Evolutionary conservation across 1,284 basidiomycete species (phyloP).

Genomic region (Rugosomyces carneus): DNA sequence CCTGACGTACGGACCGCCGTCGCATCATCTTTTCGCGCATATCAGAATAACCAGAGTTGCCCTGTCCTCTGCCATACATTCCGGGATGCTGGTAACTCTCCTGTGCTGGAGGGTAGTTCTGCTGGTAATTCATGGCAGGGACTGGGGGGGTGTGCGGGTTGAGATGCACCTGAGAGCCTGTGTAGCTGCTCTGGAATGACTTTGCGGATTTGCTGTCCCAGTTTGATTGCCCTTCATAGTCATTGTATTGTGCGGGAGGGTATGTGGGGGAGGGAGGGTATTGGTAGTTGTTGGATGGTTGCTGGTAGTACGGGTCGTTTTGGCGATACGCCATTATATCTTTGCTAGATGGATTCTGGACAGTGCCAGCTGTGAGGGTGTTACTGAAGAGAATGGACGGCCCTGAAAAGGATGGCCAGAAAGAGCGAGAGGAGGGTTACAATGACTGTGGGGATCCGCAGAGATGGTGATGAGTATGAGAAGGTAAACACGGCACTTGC

Average conservation of each 20-base stretch:
- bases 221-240: constrained; percentile 39
- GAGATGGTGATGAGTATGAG: constrained; percentile 2
- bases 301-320: constrained; percentile 45
- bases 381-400: constrained; percentile 20
- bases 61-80: constrained; percentile 38
- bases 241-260: constrained; percentile 26
- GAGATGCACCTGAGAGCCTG: constrained; percentile 67
- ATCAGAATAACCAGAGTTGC: constrained; percentile 55
- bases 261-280: constrained; percentile 30
- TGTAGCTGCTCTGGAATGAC: constrained; percentile 58
- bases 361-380: constrained; percentile 3
- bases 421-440: background rate
- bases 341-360: background rate
- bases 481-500: background rate
- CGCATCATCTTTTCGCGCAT: constrained; percentile 75
- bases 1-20: constrained; percentile 71
- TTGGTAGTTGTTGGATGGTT: constrained; percentile 19
- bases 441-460: background rate
- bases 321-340: constrained; percentile 51
- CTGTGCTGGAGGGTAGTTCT: constrained; percentile 50
- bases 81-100: constrained; percentile 37
- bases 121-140: constrained; percentile 43
- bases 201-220: constrained; percentile 63
- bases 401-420: constrained; percentile 6
- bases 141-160: constrained; percentile 54